Evolutionary conservation across 306 rosid species (phyloP), one percentile per base, ranked within the genome.

Genomic region (Pyrus betulifolia): DNA sequence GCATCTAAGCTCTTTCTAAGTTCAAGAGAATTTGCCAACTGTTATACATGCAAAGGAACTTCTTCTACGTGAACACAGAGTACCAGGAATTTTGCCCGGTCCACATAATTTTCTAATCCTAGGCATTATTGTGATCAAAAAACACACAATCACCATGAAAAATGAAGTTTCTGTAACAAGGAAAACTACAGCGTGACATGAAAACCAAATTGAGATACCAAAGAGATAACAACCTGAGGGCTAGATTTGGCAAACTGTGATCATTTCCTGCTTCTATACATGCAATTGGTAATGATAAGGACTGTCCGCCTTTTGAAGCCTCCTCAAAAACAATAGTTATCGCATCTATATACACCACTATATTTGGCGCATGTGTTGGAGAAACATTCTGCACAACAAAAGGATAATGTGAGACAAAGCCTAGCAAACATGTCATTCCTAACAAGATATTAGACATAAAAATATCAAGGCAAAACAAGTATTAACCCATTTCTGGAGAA

Each of bases 191-290:
- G 73, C 54, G 67, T 13, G 71, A 59, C 23, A 74, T 12, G 38
- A 23, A 74, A 28, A 60, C 49, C 71, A 74, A 67, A 49, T 33
- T 54, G 71, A 62, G 71, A 80, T 74, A 68, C 19, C 55, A 51
- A 80, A 65, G 80, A 51, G 70, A 55, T 76, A 79, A 87, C 49
- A 79, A 95, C 99, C 99, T 95, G 90, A 95, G 92, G 67, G 91
- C 87, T 67, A 95, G 84, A 78, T 95, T 90, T 74, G 99, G 99
- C 78, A 95, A 81, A 86, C 83, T 88, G 81, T 95, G 96, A 75
- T 89, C 92, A 62, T 78, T 74, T 80, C 99, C 97, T 76, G 97
- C 91, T 84, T 92, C 97, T 81, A 85, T 84, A 73, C 99, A 92
- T 49, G 91, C 96, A 83, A 90, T 87, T 27, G 93, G 99, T 55